Base-by-base conservation (phyloP, 106 monocot genomes). In the Apostasia ramifera region DNA sequence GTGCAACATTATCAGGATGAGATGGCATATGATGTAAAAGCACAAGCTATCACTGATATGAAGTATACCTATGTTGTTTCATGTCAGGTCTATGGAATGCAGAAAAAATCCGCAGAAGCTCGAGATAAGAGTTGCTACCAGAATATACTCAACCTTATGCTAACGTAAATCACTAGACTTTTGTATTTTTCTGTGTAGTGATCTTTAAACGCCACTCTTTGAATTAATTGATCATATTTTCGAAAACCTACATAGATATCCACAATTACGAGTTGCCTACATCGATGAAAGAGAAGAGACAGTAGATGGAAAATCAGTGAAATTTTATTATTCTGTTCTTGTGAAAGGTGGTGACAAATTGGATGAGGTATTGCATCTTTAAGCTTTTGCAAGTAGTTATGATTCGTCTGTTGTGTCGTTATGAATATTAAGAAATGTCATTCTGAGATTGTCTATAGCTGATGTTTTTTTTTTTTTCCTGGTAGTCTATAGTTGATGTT, bases 21-120 rank as follows among this genome's bases (percentile, higher is more conserved):
- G 56, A 67, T 40, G 70, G n/a, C 50, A 44, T 38, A 12, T 71
- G 15, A 55, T 71, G 54, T 59, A 59, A 80, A 43, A 59, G 61
- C 81, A 40, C 45, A 52, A 67, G 91, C 95, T 66, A 72, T 95
- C 68, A 88, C 91, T 59, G 95, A 95, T 66, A 86, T 91, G 63
- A 95, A 95, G 76, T 94, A 88, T 73, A 94, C 91, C 1, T 94
- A 91, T 78, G 91, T 94, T 73, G 94, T 91, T 71, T 91, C 95
- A 43, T 95, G 95, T 68, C 95, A 95, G 57, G 71, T 95, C 57
- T 95, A 91, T 78, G 95, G 95, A 57, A 78, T 84, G 88, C 91
- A 91, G 66, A 91, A 91, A 70, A 84, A 78, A 55, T 86, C 88
- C 9, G 75, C 57, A 56, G 83, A 83, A 13, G 37, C 2, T 13